A percentile compares a stretch with the other conserved stretches of the same genome.
These are phyloP conservation scores for Ceratocystis cacaofunesta DNA, from an alignment of 2,329 filamentous ascomycete species.

Conservation along the genomic window DNA sequence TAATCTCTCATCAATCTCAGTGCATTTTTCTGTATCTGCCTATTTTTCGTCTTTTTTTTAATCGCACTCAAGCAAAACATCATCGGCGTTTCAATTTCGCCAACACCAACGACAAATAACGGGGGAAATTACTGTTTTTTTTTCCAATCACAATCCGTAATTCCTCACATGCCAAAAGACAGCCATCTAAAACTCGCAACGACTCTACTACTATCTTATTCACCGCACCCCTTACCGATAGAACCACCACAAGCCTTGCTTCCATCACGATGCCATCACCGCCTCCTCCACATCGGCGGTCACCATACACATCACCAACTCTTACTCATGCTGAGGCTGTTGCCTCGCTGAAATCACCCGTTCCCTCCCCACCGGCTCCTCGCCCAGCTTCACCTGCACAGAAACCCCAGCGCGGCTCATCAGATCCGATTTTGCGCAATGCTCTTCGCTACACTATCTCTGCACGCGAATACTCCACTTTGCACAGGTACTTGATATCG, in stretches of 20 bases:
- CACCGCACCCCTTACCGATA: not conserved
- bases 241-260: not conserved
- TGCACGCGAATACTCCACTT: constrained; percentile 67
- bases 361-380: not conserved
- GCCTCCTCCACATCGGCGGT: constrained; percentile 3
- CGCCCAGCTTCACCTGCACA: constrained; percentile 6
- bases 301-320: constrained; percentile 7
- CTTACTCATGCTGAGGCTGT: constrained; percentile 7
- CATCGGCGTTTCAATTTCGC: too few relatives aligned
- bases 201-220: not conserved
- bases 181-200: not conserved
- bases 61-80: not conserved
- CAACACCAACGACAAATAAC: too few relatives aligned
- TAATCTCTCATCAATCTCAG: not conserved
- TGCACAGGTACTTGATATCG: constrained; percentile 72
- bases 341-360: constrained; percentile 4
- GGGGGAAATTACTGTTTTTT: not conserved
- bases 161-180: not conserved
- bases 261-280: constrained; percentile 5
- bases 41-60: not conserved
- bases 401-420: constrained; percentile 17
- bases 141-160: not conserved
- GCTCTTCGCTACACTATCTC: constrained; percentile 75
- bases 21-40: not conserved
- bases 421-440: constrained; percentile 65